Conservation (phyloP, 345 rosid species). For the Arabidopsis arenosa region DNA sequence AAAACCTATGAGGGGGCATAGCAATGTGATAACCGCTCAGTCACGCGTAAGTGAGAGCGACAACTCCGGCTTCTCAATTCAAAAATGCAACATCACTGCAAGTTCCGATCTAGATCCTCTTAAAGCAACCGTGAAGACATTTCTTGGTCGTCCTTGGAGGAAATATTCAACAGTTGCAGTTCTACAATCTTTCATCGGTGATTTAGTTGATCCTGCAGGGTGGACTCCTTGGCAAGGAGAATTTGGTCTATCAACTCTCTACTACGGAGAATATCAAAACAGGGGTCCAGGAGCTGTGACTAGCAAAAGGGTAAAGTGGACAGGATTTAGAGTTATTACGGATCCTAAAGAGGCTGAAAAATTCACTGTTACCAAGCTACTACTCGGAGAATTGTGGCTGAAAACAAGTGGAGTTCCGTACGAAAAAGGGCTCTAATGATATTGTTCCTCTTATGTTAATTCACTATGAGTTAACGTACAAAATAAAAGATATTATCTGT, state of each 20-base stretch:
- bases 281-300: conserved; percentile 59
- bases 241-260: conserved; percentile 60
- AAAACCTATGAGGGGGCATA: too few relatives aligned
- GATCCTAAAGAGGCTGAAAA: conserved; percentile 51
- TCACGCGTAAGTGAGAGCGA: too few relatives aligned
- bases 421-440: background rate
- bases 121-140: conserved; percentile 49
- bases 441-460: too few relatives aligned
- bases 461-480: too few relatives aligned
- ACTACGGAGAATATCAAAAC: conserved; percentile 67
- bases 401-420: background rate
- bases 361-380: conserved; percentile 61
- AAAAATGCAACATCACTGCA: conserved; percentile 55
- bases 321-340: conserved; percentile 55
- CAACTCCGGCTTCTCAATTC: conserved; percentile 48
- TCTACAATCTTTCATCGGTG: conserved; percentile 60
- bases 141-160: conserved; percentile 78
- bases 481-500: too few relatives aligned
- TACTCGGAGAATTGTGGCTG: background rate
- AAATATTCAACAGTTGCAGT: conserved; percentile 54
- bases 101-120: conserved; percentile 51
- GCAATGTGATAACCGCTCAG: too few relatives aligned
- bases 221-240: conserved; percentile 64
- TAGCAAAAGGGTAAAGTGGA: conserved; percentile 60
- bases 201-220: conserved; percentile 60